Evolutionary conservation across 441 rosid genomes (phyloP).

Genomic region (Geranium incanum): DNA sequence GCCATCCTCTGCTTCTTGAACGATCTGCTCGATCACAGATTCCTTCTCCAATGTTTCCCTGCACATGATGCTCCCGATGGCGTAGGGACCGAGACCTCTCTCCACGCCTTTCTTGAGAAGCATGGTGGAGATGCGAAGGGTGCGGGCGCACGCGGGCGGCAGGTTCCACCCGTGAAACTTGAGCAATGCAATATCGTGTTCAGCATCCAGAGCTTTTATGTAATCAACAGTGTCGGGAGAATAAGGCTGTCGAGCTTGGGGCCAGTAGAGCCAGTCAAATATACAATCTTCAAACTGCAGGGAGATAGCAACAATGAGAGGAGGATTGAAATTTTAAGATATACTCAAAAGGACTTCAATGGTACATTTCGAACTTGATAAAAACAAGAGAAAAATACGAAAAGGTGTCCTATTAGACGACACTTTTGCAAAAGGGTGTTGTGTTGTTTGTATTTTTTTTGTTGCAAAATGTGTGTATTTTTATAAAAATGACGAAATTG

Average conservation of each 20-base stretch:
- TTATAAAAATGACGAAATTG: too few relatives aligned
- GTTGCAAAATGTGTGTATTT: too few relatives aligned
- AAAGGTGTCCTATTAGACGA: too few relatives aligned
- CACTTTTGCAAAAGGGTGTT: too few relatives aligned
- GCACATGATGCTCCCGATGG: conserved; percentile 84
- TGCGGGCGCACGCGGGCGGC: conserved; percentile 53
- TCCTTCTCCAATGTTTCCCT: conserved; percentile 60
- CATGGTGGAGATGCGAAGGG: conserved; percentile 72
- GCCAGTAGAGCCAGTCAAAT: conserved; percentile 98
- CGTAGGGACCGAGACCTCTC: conserved; percentile 64
- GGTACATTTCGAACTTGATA: too few relatives aligned
- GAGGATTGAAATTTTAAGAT: neutral
- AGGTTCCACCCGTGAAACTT: conserved; percentile 61
- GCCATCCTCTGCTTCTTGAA: conserved; percentile 51
- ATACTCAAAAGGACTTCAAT: neutral
- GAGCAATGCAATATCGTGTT: conserved; percentile 63
- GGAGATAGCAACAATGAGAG: conserved; percentile 4
- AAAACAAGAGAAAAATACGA: too few relatives aligned
- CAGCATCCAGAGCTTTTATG: conserved; percentile 63
- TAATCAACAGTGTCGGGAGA: conserved; percentile 53
- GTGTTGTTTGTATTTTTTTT: too few relatives aligned
- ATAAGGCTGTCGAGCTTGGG: conserved; percentile 68
- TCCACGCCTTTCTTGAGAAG: conserved; percentile 74
- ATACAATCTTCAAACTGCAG: conserved; percentile 95
- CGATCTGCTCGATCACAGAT: conserved; percentile 65